Percentiles rank a stretch among this genome's conserved stretches.
Evolutionary conservation across 805 yeast species (phyloP).

Genomic region (Metschnikowia chrysomelidarum): DNA sequence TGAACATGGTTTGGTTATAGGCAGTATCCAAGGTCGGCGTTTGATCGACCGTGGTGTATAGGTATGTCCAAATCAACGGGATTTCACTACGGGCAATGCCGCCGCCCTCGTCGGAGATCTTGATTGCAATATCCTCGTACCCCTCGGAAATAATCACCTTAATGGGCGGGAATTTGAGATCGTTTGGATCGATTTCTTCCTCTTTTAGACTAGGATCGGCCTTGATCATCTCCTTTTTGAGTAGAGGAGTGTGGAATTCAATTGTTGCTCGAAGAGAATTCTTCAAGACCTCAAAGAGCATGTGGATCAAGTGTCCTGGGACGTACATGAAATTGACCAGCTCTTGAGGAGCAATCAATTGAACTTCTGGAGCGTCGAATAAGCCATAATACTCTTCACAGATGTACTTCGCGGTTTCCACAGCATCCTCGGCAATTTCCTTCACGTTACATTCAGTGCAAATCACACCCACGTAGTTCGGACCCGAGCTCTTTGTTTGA

Average conservation of each 20-base stretch:
- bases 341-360: slow-evolving; percentile 71
- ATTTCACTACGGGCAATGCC: slow-evolving; percentile 84
- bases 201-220: slow-evolving; percentile 40
- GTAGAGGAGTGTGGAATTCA: slow-evolving; percentile 64
- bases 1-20: slow-evolving; percentile 58
- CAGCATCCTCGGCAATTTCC: slow-evolving; percentile 83
- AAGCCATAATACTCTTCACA: slow-evolving; percentile 90
- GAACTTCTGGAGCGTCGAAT: slow-evolving; percentile 81
- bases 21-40: slow-evolving; percentile 66
- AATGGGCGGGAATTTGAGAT: slow-evolving; percentile 75
- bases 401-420: slow-evolving; percentile 85
- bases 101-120: slow-evolving; percentile 91
- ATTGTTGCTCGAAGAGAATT: slow-evolving; percentile 88
- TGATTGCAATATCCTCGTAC: slow-evolving; percentile 84
- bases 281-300: slow-evolving; percentile 85
- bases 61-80: slow-evolving; percentile 86
- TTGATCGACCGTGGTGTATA: slow-evolving; percentile 81
- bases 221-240: slow-evolving; percentile 35
- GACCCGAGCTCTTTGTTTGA: slow-evolving; percentile 19
- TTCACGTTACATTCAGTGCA: slow-evolving; percentile 81
- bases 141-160: slow-evolving; percentile 88
- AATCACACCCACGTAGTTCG: slow-evolving; percentile 84
- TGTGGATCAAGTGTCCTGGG: slow-evolving; percentile 89
- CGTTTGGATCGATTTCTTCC: slow-evolving; percentile 49
- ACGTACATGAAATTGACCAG: slow-evolving; percentile 81